These are phyloP conservation scores for Aspergillus bombycis DNA, from an alignment of 2,329 filamentous ascomycete genomes.

Conservation along the genomic window DNA sequence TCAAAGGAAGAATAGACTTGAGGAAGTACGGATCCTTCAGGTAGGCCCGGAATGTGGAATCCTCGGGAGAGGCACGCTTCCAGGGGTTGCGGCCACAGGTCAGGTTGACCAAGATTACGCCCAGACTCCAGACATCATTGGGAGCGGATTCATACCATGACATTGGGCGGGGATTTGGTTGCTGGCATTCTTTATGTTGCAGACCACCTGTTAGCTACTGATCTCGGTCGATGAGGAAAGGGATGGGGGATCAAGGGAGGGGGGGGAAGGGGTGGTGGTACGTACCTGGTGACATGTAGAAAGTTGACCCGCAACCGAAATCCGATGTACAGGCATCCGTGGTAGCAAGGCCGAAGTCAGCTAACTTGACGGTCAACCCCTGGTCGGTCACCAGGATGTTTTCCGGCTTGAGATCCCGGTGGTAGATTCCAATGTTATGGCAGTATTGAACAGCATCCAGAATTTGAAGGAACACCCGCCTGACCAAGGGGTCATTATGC, in stretches of 20 bases:
- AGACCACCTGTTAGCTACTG: not conserved
- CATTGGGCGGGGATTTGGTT: constrained; percentile 68
- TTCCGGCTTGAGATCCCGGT: constrained; percentile 96
- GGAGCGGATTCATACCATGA: constrained; percentile 87
- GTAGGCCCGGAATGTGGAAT: constrained; percentile 93
- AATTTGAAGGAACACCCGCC: constrained; percentile 88
- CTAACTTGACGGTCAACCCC: constrained; percentile 89
- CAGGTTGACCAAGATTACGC: constrained; percentile 95
- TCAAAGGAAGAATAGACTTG: constrained; percentile 88
- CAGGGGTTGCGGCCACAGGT: constrained; percentile 98
- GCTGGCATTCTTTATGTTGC: constrained; percentile 78
- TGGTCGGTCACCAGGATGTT: constrained; percentile 92
- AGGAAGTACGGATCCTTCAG: constrained; percentile 83
- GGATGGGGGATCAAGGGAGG: not conserved
- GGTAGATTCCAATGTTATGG: constrained; percentile 91
- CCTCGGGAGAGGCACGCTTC: constrained; percentile 92
- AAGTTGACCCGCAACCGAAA: constrained; percentile 96
- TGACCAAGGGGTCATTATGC: constrained; percentile 86
- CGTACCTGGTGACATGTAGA: constrained; percentile 99
- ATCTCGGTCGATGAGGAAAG: constrained; percentile 8
- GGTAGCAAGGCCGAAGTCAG: constrained; percentile 95
- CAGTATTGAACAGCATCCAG: constrained; percentile 95
- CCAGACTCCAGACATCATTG: constrained; percentile 98
- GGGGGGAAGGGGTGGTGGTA: constrained; percentile 28
- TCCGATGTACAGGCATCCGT: constrained; percentile 82